Conservation (phyloP, 2,329 filamentous ascomycete genomes). For the Aspergillus ustus region DNA sequence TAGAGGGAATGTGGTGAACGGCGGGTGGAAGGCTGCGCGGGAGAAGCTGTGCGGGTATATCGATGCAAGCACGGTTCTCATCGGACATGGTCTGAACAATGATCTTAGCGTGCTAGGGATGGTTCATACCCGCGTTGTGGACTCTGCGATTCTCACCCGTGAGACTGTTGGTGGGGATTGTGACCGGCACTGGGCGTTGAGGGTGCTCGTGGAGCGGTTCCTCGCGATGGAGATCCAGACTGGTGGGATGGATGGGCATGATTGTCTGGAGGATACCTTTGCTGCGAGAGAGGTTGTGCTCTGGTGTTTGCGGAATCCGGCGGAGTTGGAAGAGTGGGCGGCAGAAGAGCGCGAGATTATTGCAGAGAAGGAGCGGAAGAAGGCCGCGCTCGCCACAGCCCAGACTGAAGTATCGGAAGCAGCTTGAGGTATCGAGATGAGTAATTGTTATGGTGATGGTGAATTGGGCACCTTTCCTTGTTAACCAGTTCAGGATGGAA, state of each 20-base stretch:
- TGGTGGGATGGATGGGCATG: not conserved
- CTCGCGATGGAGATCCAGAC: not conserved
- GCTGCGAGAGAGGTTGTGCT: not conserved
- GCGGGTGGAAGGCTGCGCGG: not conserved
- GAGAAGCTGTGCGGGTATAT: not conserved
- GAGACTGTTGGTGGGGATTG: not conserved
- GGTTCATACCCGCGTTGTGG: not conserved
- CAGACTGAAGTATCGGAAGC: too few species aligned
- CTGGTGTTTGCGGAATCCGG: not conserved
- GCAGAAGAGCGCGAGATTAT: not conserved
- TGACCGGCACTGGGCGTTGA: not conserved
- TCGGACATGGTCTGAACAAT: not conserved
- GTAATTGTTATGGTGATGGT: too few species aligned
- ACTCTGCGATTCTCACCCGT: not conserved
- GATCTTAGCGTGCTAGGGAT: not conserved
- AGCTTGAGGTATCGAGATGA: too few species aligned
- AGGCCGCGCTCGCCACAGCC: not conserved
- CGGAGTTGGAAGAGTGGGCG: not conserved
- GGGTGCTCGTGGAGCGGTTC: not conserved
- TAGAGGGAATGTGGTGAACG: not conserved
- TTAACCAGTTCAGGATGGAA: too few species aligned
- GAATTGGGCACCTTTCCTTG: too few species aligned
- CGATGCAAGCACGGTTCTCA: not conserved
- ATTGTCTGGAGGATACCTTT: not conserved
- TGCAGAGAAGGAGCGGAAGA: not conserved